Evolutionary conservation across 257 asterid species (phyloP).

Genomic region (Penstemon eatonii): DNA sequence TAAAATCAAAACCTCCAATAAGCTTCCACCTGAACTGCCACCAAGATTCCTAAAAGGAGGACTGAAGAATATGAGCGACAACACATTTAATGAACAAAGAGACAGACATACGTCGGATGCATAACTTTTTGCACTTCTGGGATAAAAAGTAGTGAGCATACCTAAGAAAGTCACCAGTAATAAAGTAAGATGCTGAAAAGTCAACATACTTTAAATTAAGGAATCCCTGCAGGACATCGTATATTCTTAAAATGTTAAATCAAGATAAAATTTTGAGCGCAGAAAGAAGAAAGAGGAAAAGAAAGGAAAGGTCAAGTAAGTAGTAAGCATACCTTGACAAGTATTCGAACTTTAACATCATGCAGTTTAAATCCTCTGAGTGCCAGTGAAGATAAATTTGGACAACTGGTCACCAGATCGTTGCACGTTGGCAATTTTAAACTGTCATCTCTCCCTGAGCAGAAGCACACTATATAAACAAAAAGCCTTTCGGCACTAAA

Average conservation of each 20-base stretch:
- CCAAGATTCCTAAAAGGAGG: slow-evolving; percentile 63
- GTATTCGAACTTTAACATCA: slow-evolving; percentile 57
- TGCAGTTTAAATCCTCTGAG: slow-evolving; percentile 78
- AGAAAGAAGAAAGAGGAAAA: not conserved
- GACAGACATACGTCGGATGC: slow-evolving; percentile 1
- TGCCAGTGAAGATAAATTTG: slow-evolving; percentile 55
- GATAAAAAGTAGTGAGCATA: slow-evolving; percentile 32
- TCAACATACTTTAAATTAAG: slow-evolving; percentile 64
- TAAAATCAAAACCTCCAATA: slow-evolving; percentile 64
- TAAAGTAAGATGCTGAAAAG: slow-evolving; percentile 69
- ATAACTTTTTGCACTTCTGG: not conserved
- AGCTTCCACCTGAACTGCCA: slow-evolving; percentile 54
- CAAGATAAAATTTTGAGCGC: slow-evolving; percentile 11
- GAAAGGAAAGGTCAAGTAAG: slow-evolving; percentile 12
- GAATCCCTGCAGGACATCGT: slow-evolving; percentile 60
- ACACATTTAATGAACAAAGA: slow-evolving; percentile 5
- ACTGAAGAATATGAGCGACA: slow-evolving; percentile 3
- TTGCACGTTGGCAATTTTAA: slow-evolving; percentile 64
- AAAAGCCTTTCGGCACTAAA: slow-evolving; percentile 15
- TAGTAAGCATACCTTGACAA: slow-evolving; percentile 61
- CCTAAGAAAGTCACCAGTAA: slow-evolving; percentile 85
- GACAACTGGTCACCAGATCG: slow-evolving; percentile 66
- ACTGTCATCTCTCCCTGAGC: slow-evolving; percentile 82
- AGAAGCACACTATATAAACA: slow-evolving; percentile 30
- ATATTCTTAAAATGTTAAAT: slow-evolving; percentile 2